Evolutionary conservation across 352 stramenopile genomes (phyloP).

Genomic region (Porosira glacialis): DNA sequence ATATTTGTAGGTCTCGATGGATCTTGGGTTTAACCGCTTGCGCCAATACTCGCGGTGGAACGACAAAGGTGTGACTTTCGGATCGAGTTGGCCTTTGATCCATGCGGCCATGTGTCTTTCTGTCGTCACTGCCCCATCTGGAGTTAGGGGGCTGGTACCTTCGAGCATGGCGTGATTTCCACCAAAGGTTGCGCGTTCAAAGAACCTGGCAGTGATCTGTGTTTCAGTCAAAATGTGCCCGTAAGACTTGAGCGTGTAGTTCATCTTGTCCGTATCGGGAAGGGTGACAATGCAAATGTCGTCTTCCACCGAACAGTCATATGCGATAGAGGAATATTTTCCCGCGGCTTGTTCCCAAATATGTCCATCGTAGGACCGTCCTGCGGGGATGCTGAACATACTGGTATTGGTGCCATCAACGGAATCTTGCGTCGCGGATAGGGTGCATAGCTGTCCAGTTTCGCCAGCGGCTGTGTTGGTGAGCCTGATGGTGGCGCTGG

Average conservation of each 20-base stretch:
- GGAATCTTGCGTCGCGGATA: constrained; percentile 11
- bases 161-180: neutral
- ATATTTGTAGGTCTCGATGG: constrained; percentile 27
- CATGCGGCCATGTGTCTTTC: too few species aligned
- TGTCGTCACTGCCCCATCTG: too few species aligned
- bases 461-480: constrained; percentile 17
- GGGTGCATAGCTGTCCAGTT: constrained; percentile 27
- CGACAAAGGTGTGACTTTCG: neutral
- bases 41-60: constrained; percentile 41
- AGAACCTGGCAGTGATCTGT: constrained; percentile 34
- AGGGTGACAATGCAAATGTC: constrained; percentile 20
- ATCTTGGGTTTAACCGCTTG: constrained; percentile 29
- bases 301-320: constrained; percentile 5
- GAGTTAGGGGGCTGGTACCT: neutral
- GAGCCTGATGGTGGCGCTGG: constrained; percentile 32
- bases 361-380: constrained; percentile 37
- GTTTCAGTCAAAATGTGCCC: neutral
- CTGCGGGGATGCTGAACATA: constrained; percentile 49
- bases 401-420: neutral
- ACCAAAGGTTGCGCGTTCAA: constrained; percentile 48
- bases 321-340: constrained; percentile 6
- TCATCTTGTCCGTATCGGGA: neutral
- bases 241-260: constrained; percentile 26
- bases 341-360: constrained; percentile 35
- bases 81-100: too few species aligned